Evolutionary conservation across 2,329 filamentous ascomycete species (phyloP), one percentile per base, ranked within the genome.

Genomic region (Monosporascus sp.): DNA sequence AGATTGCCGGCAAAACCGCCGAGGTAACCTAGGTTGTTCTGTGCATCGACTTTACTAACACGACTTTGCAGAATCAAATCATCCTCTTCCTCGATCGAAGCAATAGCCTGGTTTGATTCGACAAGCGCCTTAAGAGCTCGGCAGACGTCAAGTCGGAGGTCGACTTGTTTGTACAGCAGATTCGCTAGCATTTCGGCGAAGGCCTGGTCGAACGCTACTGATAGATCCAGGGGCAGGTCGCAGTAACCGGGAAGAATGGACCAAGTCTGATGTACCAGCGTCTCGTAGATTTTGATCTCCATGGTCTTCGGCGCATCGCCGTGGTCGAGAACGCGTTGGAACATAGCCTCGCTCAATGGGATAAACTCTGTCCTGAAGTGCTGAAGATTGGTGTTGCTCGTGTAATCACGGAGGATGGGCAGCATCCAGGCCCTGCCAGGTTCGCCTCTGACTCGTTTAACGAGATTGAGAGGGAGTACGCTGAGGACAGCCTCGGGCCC

Each of bases 221-320:
- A 73, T 43, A 93, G 66, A 65, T 99, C 94, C 37, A 96, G 72
- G 1, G 94, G 93, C 51, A 97, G 75, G 67, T 97, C 90, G 69
- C 94, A 97, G 74, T 97, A 99, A 1, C 94, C 94, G 0, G 94
- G 93, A 17, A 99, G 79, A 49, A 89, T 87, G 1, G 90, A 90
- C 94, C 94, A 99, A 43, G 93, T 92, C 67, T 99, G 94, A 61
- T 95, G 88, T 8, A 99, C 90, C 5, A 99, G 77, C 0, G 94
- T 97, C 73, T 99, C 67, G 55, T 68, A 99, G 54, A 99, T 95
- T 77, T 99, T 99, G 66, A 94, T 82, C 69, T 97, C 91, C 81
- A 96, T 92, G 0, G 90, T 94, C 78, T 96, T 97, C 66, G 93
- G 89, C 15, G 83, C 84, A 22, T 82, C 76, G 15, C 88, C 89